phyloP scores from a whole-genome alignment of 331 rosid genomes.

The Quercus lobata region DNA sequence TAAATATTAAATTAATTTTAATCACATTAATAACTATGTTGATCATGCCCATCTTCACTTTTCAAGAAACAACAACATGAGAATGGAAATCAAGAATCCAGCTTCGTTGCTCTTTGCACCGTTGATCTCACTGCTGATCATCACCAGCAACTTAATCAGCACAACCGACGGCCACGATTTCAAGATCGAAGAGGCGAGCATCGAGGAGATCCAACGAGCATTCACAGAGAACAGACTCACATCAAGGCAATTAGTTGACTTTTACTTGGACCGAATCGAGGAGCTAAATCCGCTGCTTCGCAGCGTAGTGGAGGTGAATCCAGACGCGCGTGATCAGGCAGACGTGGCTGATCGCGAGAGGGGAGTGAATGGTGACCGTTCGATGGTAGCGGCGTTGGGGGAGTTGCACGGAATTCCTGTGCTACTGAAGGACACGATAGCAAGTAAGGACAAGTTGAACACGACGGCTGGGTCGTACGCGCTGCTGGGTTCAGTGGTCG shows the following conservation, averaged over 20 bases:
- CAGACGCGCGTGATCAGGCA: constrained; percentile 55
- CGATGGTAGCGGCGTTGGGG: neutral
- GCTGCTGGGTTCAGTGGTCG: constrained; percentile 46
- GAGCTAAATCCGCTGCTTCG: constrained; percentile 40
- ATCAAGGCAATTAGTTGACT: constrained; percentile 50
- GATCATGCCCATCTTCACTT: too few relatives aligned
- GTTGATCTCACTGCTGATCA: neutral
- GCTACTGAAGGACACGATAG: constrained; percentile 37
- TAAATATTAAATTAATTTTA: too few relatives aligned
- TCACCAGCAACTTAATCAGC: neutral
- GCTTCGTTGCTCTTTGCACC: neutral
- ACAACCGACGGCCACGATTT: constrained; percentile 16
- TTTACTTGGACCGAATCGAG: constrained; percentile 37
- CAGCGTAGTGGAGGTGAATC: constrained; percentile 62
- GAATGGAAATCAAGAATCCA: neutral
- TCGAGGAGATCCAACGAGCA: constrained; percentile 46
- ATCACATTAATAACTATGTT: too few relatives aligned
- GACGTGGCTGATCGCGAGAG: constrained; percentile 52
- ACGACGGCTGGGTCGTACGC: constrained; percentile 64
- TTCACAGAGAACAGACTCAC: constrained; percentile 35
- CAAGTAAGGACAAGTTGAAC: constrained; percentile 40
- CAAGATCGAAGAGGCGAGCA: constrained; percentile 41
- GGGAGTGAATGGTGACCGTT: neutral
- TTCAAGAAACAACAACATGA: too few relatives aligned
- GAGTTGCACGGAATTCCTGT: constrained; percentile 60